A percentile compares a stretch with the other conserved stretches of the same genome.
These are phyloP conservation scores for Platanthera zijinensis DNA, from an alignment of 106 monocot species.

Conservation along the genomic window DNA sequence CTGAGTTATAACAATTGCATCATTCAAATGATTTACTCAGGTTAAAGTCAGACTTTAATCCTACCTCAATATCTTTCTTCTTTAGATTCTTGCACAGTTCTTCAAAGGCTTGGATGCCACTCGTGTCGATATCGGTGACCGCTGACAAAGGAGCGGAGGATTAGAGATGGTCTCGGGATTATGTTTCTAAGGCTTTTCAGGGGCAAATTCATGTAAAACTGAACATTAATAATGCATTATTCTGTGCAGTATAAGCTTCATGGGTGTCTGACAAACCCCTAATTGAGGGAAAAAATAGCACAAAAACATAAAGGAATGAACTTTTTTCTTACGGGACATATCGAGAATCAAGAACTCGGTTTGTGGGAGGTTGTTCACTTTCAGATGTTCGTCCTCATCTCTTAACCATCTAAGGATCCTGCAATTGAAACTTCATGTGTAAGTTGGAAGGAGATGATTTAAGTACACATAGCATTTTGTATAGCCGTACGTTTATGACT, in stretches of 20 bases:
- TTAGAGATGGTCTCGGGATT: neutral
- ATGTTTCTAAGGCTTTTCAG: too few species aligned
- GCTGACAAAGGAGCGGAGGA: conserved; percentile 15
- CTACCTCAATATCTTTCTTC: conserved; percentile 43
- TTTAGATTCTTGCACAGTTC: conserved; percentile 35
- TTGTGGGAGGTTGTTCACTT: conserved; percentile 12
- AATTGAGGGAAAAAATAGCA: neutral
- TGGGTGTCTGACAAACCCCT: neutral
- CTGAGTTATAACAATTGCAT: neutral
- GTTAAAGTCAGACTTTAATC: neutral
- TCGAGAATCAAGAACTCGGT: conserved; percentile 47
- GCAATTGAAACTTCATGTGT: conserved; percentile 4
- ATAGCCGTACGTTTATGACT: neutral
- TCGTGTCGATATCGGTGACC: conserved; percentile 54
- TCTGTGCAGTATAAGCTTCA: too few species aligned
- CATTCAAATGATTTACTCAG: neutral
- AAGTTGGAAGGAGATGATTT: neutral
- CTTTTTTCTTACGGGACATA: conserved; percentile 40
- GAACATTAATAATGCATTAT: too few species aligned
- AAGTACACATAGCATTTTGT: neutral
- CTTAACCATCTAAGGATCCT: conserved; percentile 59
- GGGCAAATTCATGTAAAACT: too few species aligned
- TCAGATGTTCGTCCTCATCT: conserved; percentile 43
- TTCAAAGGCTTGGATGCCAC: conserved; percentile 43
- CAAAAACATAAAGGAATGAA: neutral